Evolutionary conservation across 2,329 filamentous ascomycete genomes (phyloP).

Genomic region (Neonectria magnoliae): DNA sequence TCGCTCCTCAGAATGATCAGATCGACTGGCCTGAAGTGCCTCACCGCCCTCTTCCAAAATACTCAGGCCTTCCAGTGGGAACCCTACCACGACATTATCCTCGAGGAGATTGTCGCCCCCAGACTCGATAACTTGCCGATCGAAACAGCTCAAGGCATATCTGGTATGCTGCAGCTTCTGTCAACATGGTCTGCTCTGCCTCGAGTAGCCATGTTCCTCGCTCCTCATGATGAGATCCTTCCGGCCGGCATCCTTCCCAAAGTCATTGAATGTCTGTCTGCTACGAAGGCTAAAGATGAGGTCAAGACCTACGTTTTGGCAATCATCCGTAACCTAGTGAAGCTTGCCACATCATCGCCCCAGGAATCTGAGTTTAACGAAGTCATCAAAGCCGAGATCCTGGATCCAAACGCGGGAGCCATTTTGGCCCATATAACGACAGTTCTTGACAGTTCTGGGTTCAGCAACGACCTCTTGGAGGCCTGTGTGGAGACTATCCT

Average conservation of each 20-base stretch:
- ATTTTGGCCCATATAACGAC: constrained; percentile 74
- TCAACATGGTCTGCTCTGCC: constrained; percentile 80
- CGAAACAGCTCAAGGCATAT: constrained; percentile 91
- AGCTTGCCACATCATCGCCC: constrained; percentile 65
- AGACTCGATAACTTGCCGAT: constrained; percentile 80
- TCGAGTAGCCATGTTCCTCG: constrained; percentile 74
- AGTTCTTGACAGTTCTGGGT: constrained; percentile 69
- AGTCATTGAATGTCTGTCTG: constrained; percentile 76
- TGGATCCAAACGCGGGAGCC: constrained; percentile 66
- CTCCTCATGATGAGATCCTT: constrained; percentile 49
- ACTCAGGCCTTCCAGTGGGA: constrained; percentile 77
- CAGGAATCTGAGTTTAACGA: constrained; percentile 66
- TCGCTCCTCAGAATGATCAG: constrained; percentile 74
- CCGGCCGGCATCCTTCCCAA: constrained; percentile 74
- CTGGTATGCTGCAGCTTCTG: constrained; percentile 82
- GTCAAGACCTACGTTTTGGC: constrained; percentile 85
- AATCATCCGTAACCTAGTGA: constrained; percentile 76
- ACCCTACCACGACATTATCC: constrained; percentile 74
- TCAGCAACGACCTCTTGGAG: constrained; percentile 80
- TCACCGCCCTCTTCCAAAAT: constrained; percentile 81
- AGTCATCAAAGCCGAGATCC: constrained; percentile 63
- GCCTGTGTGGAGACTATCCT: constrained; percentile 82
- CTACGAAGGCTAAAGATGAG: constrained; percentile 82
- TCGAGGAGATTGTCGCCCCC: constrained; percentile 79
- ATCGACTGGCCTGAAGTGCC: constrained; percentile 81